Base-by-base conservation (phyloP, 768 basidiomycete genomes). In the Boletus coccyginus region DNA sequence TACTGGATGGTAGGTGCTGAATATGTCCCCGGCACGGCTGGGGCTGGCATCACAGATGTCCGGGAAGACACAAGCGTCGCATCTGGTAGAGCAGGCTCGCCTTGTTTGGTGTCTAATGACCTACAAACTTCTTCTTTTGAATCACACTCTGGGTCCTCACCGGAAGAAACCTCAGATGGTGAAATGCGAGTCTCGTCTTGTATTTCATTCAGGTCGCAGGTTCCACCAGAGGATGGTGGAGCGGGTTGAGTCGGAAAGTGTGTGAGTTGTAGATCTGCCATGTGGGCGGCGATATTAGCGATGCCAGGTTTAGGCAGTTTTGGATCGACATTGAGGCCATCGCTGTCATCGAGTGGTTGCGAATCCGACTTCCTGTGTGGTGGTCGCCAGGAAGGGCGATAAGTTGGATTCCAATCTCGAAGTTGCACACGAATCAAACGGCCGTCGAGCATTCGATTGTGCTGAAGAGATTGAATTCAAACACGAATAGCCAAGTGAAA, bases 341-440 rank as follows among this genome's bases (percentile, higher is more conserved):
- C 59, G 32, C 39, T 45, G 12, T 42, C 36, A 45, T 52, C 24
- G 7, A 40, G 54, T 19, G 57, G 49, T 36, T 70, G 75, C 24
- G 64, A 64, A 50, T 63, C 65, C 14, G 62, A 70, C n/a, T 78
- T 78, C 17, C 79, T 80, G 35, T 73, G 77, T 10, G 59, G 52
- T 36, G 55, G 57, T 77, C 76, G 39, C 72, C 74, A 58, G 64
- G 74, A 61, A 31, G 70, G 70, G 19, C 77, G 76, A 45, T 80
- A 80, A n/a, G 75, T 72, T 33, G 83, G 81, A 58, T 87, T 83
- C 64, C 80, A 81, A 59, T 90, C 88, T 42, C 88, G 80, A 38
- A 91, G 73, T 61, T 90, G 87, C 36, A 92, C 88, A 19, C 89
- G 83, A 67, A 92, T 84, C 5, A 83, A 76, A 44, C 87, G 84